Base-by-base conservation (phyloP, 768 basidiomycete species). In the Clitopilus hobsonii region DNA sequence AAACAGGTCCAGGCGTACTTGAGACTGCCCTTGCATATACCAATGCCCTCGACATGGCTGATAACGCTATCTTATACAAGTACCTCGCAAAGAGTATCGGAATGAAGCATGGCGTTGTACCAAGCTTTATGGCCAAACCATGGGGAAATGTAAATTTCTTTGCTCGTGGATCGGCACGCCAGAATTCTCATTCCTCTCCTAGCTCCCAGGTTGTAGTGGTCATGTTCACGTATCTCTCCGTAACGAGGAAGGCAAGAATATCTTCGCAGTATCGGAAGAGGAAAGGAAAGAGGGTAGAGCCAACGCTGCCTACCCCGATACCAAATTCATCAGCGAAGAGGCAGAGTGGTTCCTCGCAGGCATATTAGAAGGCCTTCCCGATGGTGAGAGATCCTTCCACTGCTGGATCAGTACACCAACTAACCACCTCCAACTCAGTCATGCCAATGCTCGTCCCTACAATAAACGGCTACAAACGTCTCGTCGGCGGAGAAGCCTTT, bases 71-170 rank as follows among this genome's bases (percentile, higher is more conserved):
- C 52, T 73, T 99, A 48, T 99, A 92, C 82, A 99, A 99, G 68
- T 90, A 87, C 60, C 69, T 91, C 13, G 90, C 92, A 2, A 98
- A 98, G 77, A 92, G 92, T 56, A 72, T 96, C 1, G 96, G 96
- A 0, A 90, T 97, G 81, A 84, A 87, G 66, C 78, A 89, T 59
- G 90, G 89, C 7, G 77, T 99, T 54, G 81, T 93, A 32, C 96
- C 97, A 1, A 96, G 92, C 56, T 99, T 99, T 71, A 98, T 98
- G 96, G 94, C 95, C 0, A 98, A 98, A 63, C 95, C 95, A 23
- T 97, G 92, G 90, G 87, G 86, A 27, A 86, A 92, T 64, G 94
- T 94, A 64, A 65, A 88, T 74, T 11, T 28, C 29, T 13, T 36
- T n/a, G n/a, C n/a, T 11, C 11, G 16, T 30, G 7, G 3, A 1